Base-by-base conservation (phyloP, 169 alveolate species). In the Plasmodium berghei region DNA sequence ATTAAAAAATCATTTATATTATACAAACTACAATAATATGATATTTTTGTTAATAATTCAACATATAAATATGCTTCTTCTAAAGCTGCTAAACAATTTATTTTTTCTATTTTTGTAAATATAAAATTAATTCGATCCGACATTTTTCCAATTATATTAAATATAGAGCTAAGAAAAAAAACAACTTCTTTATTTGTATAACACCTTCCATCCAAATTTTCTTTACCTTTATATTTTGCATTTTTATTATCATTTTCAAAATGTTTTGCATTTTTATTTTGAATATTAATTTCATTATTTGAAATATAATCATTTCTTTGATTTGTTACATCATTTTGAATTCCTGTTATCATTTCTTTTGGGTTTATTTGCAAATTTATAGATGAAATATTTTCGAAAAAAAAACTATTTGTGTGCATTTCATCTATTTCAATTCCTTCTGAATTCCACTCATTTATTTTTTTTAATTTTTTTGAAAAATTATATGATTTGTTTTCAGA, bases 51-150 rank as follows among this genome's bases (percentile, higher is more conserved):
- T 9, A 83, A 34, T n/a, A 83, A 54, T 49, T 83, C 90, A 9
- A 83, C 83, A 48, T 83, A 83, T 22, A 83, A 20, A 40, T 83
- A 83, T 0, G 85, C 52, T 34, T 83, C 90, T 28, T 83, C 90
- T 3, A 83, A 67, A 12, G 69, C 69, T 59, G 90, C 90, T 22
- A 83, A 55, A 49, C 90, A 83, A 22, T 83, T 83, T 18, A 83
- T 83, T 42, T 83, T 83, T 56, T 66, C 90, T 0, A 83, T 83
- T 54, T 83, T 83, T 55, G 56, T 55, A 55, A 83, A 83, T 5
- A 66, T 83, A 46, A 83, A 83, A 22, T 83, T 83, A 0, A 83
- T 83, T 40, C 90, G 14, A 42, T 83, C 85, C 12, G 85, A 66
- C 18, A 83, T 12, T 72, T 67, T 83, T 2, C 46, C 70, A 54